Evolutionary conservation across 2,329 filamentous ascomycete species (phyloP).

Genomic region (Paecilomyces dactylethromorphus): DNA sequence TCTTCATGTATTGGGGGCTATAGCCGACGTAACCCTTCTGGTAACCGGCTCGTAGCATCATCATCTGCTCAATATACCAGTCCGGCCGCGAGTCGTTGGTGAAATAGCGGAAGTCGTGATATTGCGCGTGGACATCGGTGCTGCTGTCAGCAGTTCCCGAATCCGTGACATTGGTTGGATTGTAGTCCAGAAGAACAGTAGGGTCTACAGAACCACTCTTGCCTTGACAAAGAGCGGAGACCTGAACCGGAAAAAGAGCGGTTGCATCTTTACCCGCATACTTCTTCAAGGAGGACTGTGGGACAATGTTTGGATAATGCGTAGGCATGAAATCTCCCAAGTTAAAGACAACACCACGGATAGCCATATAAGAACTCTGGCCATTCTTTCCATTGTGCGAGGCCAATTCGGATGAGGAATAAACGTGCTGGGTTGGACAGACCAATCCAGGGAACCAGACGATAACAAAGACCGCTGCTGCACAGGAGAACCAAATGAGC

Average conservation of each 20-base stretch:
- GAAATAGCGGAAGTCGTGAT: conserved; percentile 87
- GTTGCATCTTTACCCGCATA: conserved; percentile 89
- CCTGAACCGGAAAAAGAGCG: conserved; percentile 84
- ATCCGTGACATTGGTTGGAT: conserved; percentile 66
- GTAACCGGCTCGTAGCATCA: conserved; percentile 67
- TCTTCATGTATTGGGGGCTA: conserved; percentile 67
- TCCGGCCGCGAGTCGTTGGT: conserved; percentile 76
- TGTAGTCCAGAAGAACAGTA: conserved; percentile 79
- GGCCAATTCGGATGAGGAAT: conserved; percentile 68
- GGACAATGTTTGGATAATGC: conserved; percentile 69
- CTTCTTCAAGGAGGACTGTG: conserved; percentile 58
- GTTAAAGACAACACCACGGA: conserved; percentile 86
- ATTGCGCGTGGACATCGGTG: conserved; percentile 67
- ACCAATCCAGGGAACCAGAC: conserved; percentile 80
- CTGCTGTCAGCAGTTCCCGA: conserved; percentile 58
- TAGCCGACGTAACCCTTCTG: conserved; percentile 86
- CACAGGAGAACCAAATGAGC: conserved; percentile 86
- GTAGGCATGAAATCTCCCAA: conserved; percentile 63
- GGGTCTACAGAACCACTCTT: conserved; percentile 58
- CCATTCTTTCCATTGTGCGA: conserved; percentile 65
- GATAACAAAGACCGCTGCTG: conserved; percentile 77
- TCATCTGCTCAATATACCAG: conserved; percentile 90
- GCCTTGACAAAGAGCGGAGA: conserved; percentile 83
- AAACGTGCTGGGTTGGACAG: conserved; percentile 88
- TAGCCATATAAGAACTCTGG: conserved; percentile 62